Percentiles rank a stretch among this genome's conserved stretches.
These are phyloP conservation scores for Naganishia vaughanmartiniae DNA, from an alignment of 768 basidiomycete genomes.

Conservation along the genomic window DNA sequence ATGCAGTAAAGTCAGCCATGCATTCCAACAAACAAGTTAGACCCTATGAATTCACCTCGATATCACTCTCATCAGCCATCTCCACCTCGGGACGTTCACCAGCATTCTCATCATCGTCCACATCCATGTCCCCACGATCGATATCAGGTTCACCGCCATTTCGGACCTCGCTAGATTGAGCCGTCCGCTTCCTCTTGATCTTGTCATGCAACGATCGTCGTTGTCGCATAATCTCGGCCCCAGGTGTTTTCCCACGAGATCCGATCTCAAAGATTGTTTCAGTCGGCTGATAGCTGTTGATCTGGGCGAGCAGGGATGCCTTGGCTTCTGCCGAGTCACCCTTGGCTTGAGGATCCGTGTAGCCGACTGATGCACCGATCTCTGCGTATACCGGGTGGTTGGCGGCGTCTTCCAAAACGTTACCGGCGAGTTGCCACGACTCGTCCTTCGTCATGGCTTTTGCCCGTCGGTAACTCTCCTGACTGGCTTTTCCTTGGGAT, in stretches of 20 bases:
- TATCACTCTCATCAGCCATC: conserved; percentile 76
- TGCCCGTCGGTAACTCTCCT: conserved; percentile 78
- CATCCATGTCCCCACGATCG: conserved; percentile 38
- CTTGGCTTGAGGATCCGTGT: conserved; percentile 22
- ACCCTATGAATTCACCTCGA: conserved; percentile 59
- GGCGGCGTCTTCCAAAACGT: conserved; percentile 58
- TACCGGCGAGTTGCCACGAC: conserved; percentile 67
- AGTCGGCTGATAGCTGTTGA: conserved; percentile 75
- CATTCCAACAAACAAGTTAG: not conserved
- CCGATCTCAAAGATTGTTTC: conserved; percentile 93
- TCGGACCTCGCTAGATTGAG: conserved; percentile 28
- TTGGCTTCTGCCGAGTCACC: conserved; percentile 52
- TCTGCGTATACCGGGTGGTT: conserved; percentile 64
- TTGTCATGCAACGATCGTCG: conserved; percentile 67
- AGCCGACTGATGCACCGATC: conserved; percentile 16
- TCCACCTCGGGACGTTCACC: conserved; percentile 54
- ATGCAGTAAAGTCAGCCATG: not conserved
- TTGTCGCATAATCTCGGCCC: conserved; percentile 79
- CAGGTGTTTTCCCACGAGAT: conserved; percentile 63
- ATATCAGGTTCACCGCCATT: conserved; percentile 29
- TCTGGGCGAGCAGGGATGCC: conserved; percentile 66
- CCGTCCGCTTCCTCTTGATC: conserved; percentile 25
- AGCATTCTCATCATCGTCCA: conserved; percentile 51
- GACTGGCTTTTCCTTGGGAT: conserved; percentile 83
- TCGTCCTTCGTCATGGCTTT: conserved; percentile 77